Base-by-base conservation (phyloP, 1,139 yeast species). In the Debaryomyces coudertii region DNA sequence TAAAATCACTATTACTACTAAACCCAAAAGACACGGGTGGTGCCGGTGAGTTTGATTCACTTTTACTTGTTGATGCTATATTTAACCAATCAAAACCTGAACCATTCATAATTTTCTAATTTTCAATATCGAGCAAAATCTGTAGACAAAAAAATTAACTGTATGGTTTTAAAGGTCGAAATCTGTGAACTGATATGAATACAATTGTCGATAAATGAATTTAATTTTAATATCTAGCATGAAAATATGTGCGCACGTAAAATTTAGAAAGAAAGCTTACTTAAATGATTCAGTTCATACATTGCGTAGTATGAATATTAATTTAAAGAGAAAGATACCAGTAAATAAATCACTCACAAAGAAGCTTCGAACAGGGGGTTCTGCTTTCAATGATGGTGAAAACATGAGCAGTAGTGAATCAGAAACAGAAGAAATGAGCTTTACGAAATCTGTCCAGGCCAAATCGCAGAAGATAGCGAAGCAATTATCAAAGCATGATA, bases 51-150 rank as follows among this genome's bases (percentile, higher is more conserved):
- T 41, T 40, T 1, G 58, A 36, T 18, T 47, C 53, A 40, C 52
- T 51, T 23, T 38, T 40, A 20, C 40, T 46, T n/a, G 31, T 40
- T 20, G 46, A 24, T 11, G 62, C 60, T 12, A 58, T 36, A 43
- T 61, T 60, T 33, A 60, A 50, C 67, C 67, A 62, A 48, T 62
- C 64, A 48, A 58, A 58, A 27, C 61, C 61, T 36, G 50, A 49
- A 36, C 48, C 54, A 43, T 53, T 52, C 56, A 54, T 53, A 16
- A 34, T 35, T 14, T 28, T 20, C 24, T 4, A 20, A 27, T 27
- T n/a, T 37, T 28, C 12, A 27, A 22, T 37, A 4, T 20, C 7
- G 16, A 16, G n/a, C 11, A 38, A 28, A 24, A 38, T 5, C 12
- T 20, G 9, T n/a, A 16, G 20, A 15, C n/a, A 14, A 16, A 16